Percentiles rank a stretch among this genome's conserved stretches.
Evolutionary conservation across 2,329 filamentous ascomycete genomes (phyloP).

Genomic region (Epichloe amarillans): DNA sequence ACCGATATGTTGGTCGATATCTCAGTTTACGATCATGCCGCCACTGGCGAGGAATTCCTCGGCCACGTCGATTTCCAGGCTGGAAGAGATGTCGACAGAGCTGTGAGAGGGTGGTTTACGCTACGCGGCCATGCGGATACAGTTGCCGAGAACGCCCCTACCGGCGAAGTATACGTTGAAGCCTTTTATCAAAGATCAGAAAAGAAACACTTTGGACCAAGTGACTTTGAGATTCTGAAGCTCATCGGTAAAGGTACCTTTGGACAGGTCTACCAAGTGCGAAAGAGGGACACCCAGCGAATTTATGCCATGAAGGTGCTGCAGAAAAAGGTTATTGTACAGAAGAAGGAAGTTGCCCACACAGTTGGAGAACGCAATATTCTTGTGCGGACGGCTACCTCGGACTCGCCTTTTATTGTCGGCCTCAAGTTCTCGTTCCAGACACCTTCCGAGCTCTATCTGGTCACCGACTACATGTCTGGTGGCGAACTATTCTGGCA

Average conservation of each 20-base stretch:
- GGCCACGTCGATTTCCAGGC: slow-evolving; percentile 76
- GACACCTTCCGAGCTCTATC: slow-evolving; percentile 86
- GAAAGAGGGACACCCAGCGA: slow-evolving; percentile 88
- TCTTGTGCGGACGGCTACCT: slow-evolving; percentile 85
- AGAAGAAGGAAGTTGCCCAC: slow-evolving; percentile 98
- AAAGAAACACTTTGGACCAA: slow-evolving; percentile 83
- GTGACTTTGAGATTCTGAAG: slow-evolving; percentile 91
- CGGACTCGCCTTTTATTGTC: slow-evolving; percentile 94
- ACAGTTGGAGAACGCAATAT: slow-evolving; percentile 97
- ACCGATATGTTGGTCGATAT: slow-evolving; percentile 83
- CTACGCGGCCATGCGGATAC: slow-evolving; percentile 65
- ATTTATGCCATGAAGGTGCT: slow-evolving; percentile 99
- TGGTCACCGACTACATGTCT: slow-evolving; percentile 99
- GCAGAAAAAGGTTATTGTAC: slow-evolving; percentile 98
- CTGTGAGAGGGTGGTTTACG: slow-evolving; percentile 73
- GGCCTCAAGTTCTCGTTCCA: slow-evolving; percentile 98
- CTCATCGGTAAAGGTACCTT: slow-evolving; percentile 97
- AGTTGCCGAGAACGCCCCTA: slow-evolving; percentile 54
- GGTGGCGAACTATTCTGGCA: slow-evolving; percentile 98
- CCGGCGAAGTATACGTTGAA: slow-evolving; percentile 82
- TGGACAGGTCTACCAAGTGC: slow-evolving; percentile 94
- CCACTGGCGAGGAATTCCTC: slow-evolving; percentile 76
- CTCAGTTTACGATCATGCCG: slow-evolving; percentile 76
- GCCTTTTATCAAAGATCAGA: slow-evolving; percentile 77
- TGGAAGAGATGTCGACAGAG: slow-evolving; percentile 51